Base-by-base conservation (phyloP, 352 stramenopile species). In the Globisporangium spinosum region DNA sequence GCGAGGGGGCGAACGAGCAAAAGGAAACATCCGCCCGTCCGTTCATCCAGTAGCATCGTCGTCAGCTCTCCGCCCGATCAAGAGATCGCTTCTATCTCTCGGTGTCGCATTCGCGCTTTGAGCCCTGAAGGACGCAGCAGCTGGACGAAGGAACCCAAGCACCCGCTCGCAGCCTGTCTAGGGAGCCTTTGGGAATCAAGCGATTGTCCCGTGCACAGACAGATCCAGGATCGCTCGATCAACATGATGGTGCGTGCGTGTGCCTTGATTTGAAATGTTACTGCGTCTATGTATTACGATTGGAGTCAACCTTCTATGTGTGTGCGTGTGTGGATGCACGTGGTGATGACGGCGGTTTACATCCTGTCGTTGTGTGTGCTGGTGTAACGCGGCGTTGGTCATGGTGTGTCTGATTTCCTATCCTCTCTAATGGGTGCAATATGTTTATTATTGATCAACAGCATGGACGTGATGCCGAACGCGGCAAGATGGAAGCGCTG, bases 401-500 rank as follows among this genome's bases (percentile, higher is more conserved):
- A 45, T 45, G 12, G 12, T 20, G 38, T 45, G 8, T 38, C 32
- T 38, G 32, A 38, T 38, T 38, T 12, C 32, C 32, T 7, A 12
- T 7, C 17, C 13, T 25, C 9, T 27, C 22, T 40, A 40, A 13
- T 55, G 12, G 38, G 15, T 55, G 35, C 34, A 20, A 17, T 45
- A 45, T 54, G 22, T 25, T 57, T 57, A 2, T 34, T 32, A n/a
- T 20, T 20, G 15, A 34, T 25, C 12, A 6, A 45, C 38, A 68
- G 55, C 62, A 68, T 34, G 38, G 55, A 34, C 64, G 47, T 22
- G 70, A 77, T 69, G 72, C 71, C 67, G 78, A 83, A 55, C 81
- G 79, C 38, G 77, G 76, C 55, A 85, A 80, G 66, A 94, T 94
- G 87, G 87, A 94, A 73, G 74, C 78, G 62, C 77, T 89, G n/a